Evolutionary conservation across 805 yeast species (phyloP), one percentile per base, ranked within the genome.

Genomic region (Ogataea methylovora): DNA sequence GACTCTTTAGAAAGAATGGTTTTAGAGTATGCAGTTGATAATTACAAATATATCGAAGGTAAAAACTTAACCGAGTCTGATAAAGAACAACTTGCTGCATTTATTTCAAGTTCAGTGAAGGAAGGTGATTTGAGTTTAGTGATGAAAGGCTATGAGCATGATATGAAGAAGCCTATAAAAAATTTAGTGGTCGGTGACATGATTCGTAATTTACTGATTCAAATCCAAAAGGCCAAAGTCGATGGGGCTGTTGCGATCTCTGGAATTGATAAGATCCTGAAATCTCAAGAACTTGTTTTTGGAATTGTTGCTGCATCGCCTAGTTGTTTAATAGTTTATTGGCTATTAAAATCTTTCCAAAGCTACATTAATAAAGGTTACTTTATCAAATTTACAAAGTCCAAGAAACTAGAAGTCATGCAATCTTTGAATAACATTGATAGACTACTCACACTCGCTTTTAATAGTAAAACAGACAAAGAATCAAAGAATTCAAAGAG

Each of bases 221-320:
- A 92, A 56, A 66, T 92, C n/a, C 98, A 90, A 56, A 90, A 92
- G 59, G 81, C 95, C 10, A 90, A 90, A 58, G 97, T 92, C 6
- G 98, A 90, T 54, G 95, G 95, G 8, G 87, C 84, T 24, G 63
- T 87, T 5, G 97, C 96, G 0, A 72, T 90, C 40, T 75, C 72
- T 45, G 97, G 97, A 8, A 88, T 92, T 41, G 97, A 92, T 58
- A 80, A 84, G 52, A 63, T 90, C 44, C 68, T 92, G 29, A 82
- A 86, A 55, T 80, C 92, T 33, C 98, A 90, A 60, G 95, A 92
- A 54, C 70, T 90, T 35, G 92, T 92, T n/a, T 85, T 90, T 61
- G 96, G 95, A 1, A 63, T 85, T 16, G 83, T 92, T 18, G 95
- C 97, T 2, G 79, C 92, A 3, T 73, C 88, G 14, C 98, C 98